These are phyloP conservation scores for Thalassiosira hispida DNA, from an alignment of 352 stramenopile genomes.

Conservation along the genomic window DNA sequence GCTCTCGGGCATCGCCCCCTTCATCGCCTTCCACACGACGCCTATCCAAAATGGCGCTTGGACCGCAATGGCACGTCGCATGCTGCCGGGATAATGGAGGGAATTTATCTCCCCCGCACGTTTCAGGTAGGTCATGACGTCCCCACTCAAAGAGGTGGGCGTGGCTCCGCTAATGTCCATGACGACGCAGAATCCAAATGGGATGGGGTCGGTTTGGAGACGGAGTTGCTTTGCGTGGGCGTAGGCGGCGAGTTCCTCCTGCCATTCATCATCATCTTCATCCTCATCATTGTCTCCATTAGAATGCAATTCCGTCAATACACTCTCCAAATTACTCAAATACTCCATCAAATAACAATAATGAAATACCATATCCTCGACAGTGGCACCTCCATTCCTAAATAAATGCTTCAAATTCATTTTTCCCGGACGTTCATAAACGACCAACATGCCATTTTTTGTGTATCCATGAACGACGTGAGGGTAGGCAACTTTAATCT, in stretches of 20 bases:
- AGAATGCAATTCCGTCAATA: constrained; percentile 40
- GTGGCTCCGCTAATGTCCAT: constrained; percentile 68
- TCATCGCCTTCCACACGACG: constrained; percentile 52
- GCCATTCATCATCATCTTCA: constrained; percentile 28
- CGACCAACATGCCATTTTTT: constrained; percentile 50
- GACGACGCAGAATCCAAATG: constrained; percentile 66
- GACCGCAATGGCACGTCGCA: constrained; percentile 53
- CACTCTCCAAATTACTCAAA: constrained; percentile 58
- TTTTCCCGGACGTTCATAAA: constrained; percentile 69
- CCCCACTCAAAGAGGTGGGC: constrained; percentile 47
- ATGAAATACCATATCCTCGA: constrained; percentile 73
- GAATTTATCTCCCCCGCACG: constrained; percentile 65
- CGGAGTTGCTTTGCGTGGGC: constrained; percentile 20
- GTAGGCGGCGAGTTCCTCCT: constrained; percentile 41
- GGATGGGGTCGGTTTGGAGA: constrained; percentile 37
- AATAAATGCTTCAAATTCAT: constrained; percentile 76
- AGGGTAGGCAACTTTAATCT: constrained; percentile 70
- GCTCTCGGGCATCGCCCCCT: constrained; percentile 58
- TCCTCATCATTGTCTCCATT: neutral
- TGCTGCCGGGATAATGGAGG: constrained; percentile 59
- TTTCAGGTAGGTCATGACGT: constrained; percentile 71
- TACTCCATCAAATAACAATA: constrained; percentile 78
- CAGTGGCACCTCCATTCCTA: constrained; percentile 40
- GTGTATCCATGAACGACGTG: constrained; percentile 67
- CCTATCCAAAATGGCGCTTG: constrained; percentile 69